A percentile compares a stretch with the other conserved stretches of the same genome.
Conservation (phyloP, 2,329 filamentous ascomycete species). For the Exophiala viscosa region DNA sequence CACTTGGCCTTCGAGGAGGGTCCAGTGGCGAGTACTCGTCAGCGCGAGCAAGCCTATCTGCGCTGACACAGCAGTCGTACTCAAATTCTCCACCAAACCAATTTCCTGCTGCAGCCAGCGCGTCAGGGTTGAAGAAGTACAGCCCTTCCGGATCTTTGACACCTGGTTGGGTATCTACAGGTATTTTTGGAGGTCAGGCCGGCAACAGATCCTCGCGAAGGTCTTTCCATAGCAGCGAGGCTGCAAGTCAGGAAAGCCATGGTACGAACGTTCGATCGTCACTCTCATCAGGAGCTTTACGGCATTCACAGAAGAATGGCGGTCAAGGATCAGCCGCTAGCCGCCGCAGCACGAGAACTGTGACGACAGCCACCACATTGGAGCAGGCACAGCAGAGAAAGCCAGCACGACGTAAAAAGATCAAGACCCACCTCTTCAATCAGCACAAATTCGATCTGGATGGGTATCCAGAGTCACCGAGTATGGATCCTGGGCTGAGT, state of each 20-base stretch:
- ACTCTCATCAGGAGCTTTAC: slow-evolving; percentile 9
- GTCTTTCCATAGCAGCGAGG: slow-evolving; percentile 18
- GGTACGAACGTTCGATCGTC: slow-evolving; percentile 13
- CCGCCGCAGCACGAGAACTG: slow-evolving; percentile 33
- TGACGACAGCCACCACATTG: slow-evolving; percentile 34
- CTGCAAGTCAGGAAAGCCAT: slow-evolving; percentile 17
- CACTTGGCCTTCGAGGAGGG: slow-evolving; percentile 15
- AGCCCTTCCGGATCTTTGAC: slow-evolving; percentile 25
- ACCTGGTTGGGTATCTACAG: slow-evolving; percentile 20
- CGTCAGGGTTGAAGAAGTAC: slow-evolving; percentile 24
- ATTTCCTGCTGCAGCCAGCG: slow-evolving; percentile 7
- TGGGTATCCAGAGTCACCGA: slow-evolving; percentile 42
- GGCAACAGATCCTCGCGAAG: slow-evolving; percentile 8
- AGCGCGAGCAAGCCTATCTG: slow-evolving; percentile 26
- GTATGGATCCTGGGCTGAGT: slow-evolving; percentile 50
- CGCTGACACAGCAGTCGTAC: slow-evolving; percentile 25
- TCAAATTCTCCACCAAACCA: slow-evolving; percentile 28
- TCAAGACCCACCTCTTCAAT: slow-evolving; percentile 55
- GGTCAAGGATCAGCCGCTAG: background rate
- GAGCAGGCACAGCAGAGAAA: slow-evolving; percentile 21
- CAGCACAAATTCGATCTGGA: slow-evolving; percentile 50
- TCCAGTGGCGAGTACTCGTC: slow-evolving; percentile 16
- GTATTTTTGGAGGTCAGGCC: slow-evolving; percentile 17
- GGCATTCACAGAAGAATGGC: slow-evolving; percentile 17
- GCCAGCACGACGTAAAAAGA: slow-evolving; percentile 32